Percentiles rank a stretch among this genome's conserved stretches.
Conservation (phyloP, 192 early-diverging fungal species). For the Dissophora globulifera region DNA sequence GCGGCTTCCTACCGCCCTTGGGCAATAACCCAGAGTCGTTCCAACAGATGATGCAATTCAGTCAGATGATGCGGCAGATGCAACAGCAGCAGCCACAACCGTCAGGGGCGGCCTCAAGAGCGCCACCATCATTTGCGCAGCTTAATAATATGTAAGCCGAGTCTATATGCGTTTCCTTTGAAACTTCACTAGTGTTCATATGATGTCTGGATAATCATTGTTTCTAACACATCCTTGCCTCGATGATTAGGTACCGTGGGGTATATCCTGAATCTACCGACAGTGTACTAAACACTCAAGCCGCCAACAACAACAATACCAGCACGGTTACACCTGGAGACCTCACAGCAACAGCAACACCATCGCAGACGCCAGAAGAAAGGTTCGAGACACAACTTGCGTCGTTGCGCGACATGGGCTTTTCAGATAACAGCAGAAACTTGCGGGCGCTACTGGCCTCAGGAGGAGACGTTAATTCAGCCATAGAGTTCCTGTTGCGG, state of each 20-base stretch:
- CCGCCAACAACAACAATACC: no score
- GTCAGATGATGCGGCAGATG: constrained; percentile 53
- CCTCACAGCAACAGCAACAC: constrained; percentile 5
- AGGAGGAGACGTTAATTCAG: constrained; percentile 87
- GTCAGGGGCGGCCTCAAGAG: constrained; percentile 3
- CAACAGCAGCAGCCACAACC: constrained; percentile 20
- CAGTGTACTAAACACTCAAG: no score
- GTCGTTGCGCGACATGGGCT: constrained; percentile 95
- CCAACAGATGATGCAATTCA: constrained; percentile 54
- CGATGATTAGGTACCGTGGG: no score
- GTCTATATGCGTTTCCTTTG: no score
- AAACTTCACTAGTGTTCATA: neutral
- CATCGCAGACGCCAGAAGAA: constrained; percentile 62
- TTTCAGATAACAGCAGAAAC: constrained; percentile 85
- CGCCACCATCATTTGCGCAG: constrained; percentile 20
- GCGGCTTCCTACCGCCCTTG: constrained; percentile 14
- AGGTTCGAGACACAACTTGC: constrained; percentile 74
- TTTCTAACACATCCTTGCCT: neutral
- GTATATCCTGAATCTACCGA: no score
- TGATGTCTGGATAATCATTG: neutral
- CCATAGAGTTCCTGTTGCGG: constrained; percentile 79
- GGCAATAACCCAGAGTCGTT: constrained; percentile 54
- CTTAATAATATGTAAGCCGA: constrained; percentile 28
- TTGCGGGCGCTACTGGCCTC: constrained; percentile 85
- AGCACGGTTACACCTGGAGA: neutral